A percentile compares a stretch with the other conserved stretches of the same genome.
Conservation (phyloP, 75 land plant species). For the Sequoiadendron giganteum region DNA sequence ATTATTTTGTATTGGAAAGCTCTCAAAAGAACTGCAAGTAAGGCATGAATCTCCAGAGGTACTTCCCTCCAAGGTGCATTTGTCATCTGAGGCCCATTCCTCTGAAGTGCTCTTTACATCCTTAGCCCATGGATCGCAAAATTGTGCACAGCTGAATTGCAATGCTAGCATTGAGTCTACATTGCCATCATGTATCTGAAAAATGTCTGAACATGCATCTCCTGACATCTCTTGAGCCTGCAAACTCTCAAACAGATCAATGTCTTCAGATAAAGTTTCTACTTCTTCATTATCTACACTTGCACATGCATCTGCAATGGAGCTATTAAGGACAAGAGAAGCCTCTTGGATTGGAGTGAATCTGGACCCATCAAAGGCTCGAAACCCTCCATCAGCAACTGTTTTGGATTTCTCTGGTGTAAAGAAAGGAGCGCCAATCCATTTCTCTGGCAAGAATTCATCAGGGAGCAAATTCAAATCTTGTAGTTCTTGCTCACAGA, state of each 20-base stretch:
- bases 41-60: not conserved
- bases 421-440: not conserved
- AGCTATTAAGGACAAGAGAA: not conserved
- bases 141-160: not conserved
- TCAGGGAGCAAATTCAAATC: constrained; percentile 8
- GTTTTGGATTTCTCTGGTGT: not conserved
- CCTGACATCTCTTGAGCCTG: not conserved
- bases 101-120: not conserved
- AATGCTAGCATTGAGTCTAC: not conserved
- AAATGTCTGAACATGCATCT: not conserved
- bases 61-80: not conserved
- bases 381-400: not conserved
- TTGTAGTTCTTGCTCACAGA: not conserved
- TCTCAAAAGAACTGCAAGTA: not conserved
- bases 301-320: not conserved
- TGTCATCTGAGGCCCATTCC: not conserved
- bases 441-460: not conserved
- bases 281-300: not conserved
- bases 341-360: constrained; percentile 7
- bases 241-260: constrained; percentile 5
- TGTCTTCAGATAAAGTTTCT: not conserved
- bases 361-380: constrained; percentile 5
- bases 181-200: constrained; percentile 2
- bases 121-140: not conserved
- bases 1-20: not conserved